phyloP scores from a whole-genome alignment of 768 basidiomycete genomes.

The Hydnum rufescens region DNA sequence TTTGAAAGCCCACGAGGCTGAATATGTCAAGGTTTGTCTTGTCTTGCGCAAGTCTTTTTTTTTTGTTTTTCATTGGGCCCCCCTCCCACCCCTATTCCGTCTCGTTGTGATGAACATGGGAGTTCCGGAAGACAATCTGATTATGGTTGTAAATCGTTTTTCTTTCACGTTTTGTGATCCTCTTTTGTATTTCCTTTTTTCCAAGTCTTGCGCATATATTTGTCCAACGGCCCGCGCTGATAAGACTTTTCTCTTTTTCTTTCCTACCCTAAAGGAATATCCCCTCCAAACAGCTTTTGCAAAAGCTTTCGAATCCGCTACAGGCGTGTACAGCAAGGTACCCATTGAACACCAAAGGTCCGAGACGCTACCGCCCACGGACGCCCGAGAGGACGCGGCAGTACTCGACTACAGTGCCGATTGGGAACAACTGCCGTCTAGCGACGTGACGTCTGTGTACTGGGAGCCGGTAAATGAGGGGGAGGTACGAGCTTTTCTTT shows the following conservation, averaged over 20 bases:
- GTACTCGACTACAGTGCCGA: slow-evolving; percentile 40
- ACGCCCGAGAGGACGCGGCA: slow-evolving; percentile 27
- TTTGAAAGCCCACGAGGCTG: slow-evolving; percentile 53
- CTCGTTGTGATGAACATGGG: slow-evolving; percentile 21
- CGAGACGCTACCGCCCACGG: not conserved
- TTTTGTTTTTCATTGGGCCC: not conserved
- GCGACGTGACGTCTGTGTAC: slow-evolving; percentile 21
- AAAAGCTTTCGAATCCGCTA: slow-evolving; percentile 57
- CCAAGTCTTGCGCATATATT: no score
- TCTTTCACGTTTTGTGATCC: no score
- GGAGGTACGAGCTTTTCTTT: no score
- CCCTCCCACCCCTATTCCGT: slow-evolving; percentile 10
- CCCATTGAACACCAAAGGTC: not conserved
- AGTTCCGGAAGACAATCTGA: no score
- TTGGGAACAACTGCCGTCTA: not conserved
- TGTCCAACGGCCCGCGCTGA: slow-evolving; percentile 86
- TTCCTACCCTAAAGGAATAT: slow-evolving; percentile 20
- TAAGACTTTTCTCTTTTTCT: slow-evolving; percentile 29
- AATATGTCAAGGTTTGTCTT: not conserved
- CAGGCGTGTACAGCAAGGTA: slow-evolving; percentile 31
- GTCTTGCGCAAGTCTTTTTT: not conserved
- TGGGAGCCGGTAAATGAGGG: slow-evolving; percentile 66
- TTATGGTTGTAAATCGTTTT: no score
- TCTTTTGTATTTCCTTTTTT: no score
- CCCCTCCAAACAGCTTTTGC: slow-evolving; percentile 62